These are phyloP conservation scores for Candida quercuum DNA, from an alignment of 805 yeast genomes.

Conservation along the genomic window DNA sequence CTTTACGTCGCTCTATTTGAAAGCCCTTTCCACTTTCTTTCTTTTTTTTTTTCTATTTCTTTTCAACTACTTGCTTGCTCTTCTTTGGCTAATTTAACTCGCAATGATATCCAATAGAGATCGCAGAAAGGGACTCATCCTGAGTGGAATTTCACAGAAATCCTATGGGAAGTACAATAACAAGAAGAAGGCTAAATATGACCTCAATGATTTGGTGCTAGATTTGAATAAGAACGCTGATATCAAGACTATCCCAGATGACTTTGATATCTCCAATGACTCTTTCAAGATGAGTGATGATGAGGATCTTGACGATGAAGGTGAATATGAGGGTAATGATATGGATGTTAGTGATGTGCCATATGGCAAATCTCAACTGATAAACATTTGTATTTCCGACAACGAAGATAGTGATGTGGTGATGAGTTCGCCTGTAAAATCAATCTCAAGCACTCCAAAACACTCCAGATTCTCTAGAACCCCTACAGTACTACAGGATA, in stretches of 20 bases:
- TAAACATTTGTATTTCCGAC: constrained; percentile 22
- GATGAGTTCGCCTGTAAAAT: constrained; percentile 14
- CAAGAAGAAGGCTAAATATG: constrained; percentile 20
- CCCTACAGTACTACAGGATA: constrained; percentile 11
- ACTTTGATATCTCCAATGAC: constrained; percentile 22
- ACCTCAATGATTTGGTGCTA: constrained; percentile 18
- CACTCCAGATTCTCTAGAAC: neutral
- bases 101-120: constrained; percentile 17
- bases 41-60: neutral
- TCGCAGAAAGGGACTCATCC: constrained; percentile 22
- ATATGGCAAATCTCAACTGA: constrained; percentile 14
- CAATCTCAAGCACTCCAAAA: constrained; percentile 5
- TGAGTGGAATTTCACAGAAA: constrained; percentile 11
- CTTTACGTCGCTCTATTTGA: too few species aligned
- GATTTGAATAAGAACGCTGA: constrained; percentile 8
- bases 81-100: neutral
- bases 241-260: constrained; percentile 2
- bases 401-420: constrained; percentile 17
- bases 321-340: constrained; percentile 2
- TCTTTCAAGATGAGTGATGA: constrained; percentile 20
- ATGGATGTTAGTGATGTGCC: constrained; percentile 16
- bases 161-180: constrained; percentile 21
- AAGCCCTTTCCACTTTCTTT: too few species aligned
- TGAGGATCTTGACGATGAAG: constrained; percentile 9
- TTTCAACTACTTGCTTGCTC: neutral